Conservation (phyloP, 768 basidiomycete species). For the Lentinula detonsa region DNA sequence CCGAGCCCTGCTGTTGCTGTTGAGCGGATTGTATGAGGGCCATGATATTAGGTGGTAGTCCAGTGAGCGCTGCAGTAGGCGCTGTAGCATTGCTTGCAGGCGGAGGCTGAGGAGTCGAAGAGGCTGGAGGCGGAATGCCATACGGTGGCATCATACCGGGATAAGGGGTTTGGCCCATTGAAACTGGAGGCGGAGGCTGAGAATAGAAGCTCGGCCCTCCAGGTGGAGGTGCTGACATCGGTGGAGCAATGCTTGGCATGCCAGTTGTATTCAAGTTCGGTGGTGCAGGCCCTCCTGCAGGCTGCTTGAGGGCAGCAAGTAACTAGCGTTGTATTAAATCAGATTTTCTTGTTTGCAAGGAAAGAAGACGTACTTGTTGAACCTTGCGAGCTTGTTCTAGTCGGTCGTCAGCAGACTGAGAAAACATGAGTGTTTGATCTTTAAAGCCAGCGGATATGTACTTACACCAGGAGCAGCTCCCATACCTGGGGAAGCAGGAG, state of each 20-base stretch:
- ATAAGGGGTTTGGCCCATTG: slow-evolving; percentile 21
- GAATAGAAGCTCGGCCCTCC: slow-evolving; percentile 20
- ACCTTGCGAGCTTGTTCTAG: slow-evolving; percentile 85
- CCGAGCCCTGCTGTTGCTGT: slow-evolving; percentile 34
- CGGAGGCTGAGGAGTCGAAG: slow-evolving; percentile 19
- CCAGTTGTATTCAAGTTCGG: slow-evolving; percentile 15
- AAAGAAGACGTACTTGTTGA: slow-evolving; percentile 49
- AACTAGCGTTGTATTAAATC: slow-evolving; percentile 28
- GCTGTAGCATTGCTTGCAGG: slow-evolving; percentile 29
- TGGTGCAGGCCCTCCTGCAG: slow-evolving; percentile 36
- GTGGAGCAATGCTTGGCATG: slow-evolving; percentile 25
- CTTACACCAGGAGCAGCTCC: slow-evolving; percentile 18
- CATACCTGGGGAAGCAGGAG: slow-evolving; percentile 22
- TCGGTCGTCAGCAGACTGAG: slow-evolving; percentile 62
- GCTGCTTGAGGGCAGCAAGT: slow-evolving; percentile 75
- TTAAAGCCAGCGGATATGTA: neutral
- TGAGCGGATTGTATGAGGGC: slow-evolving; percentile 43
- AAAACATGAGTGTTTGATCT: neutral
- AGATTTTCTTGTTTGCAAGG: neutral
- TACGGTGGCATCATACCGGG: slow-evolving; percentile 29
- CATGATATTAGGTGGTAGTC: slow-evolving; percentile 63
- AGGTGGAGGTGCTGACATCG: slow-evolving; percentile 17
- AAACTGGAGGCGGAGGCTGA: slow-evolving; percentile 39
- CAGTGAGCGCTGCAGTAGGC: slow-evolving; percentile 27
- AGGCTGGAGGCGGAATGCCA: slow-evolving; percentile 10